A percentile compares a stretch with the other conserved stretches of the same genome.
phyloP scores from a whole-genome alignment of 768 basidiomycete species.

The Suillus subalutaceus region DNA sequence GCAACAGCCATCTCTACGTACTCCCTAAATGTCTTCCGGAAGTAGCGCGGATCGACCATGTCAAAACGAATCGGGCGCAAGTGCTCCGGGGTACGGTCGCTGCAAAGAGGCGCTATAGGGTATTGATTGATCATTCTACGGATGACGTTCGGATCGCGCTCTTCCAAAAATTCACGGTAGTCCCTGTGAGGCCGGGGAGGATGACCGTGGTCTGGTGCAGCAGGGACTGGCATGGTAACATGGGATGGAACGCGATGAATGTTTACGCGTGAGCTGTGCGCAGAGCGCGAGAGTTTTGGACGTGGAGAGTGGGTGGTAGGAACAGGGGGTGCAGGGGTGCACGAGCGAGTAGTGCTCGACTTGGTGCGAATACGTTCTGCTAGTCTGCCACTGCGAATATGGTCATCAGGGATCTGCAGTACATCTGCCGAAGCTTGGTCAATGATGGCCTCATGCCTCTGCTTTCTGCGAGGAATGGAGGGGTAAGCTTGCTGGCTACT shows the following conservation, averaged over 20 bases:
- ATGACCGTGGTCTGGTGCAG: not conserved
- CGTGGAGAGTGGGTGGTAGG: conserved; percentile 1
- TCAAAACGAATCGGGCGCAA: conserved; percentile 16
- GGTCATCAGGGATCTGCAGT: not conserved
- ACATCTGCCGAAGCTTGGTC: not conserved
- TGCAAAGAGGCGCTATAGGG: conserved; percentile 9
- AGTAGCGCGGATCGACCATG: conserved; percentile 7
- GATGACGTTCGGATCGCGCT: not conserved
- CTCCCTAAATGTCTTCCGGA: conserved; percentile 1
- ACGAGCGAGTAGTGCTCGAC: not conserved
- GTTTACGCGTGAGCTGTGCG: conserved; percentile 6
- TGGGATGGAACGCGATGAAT: conserved; percentile 5
- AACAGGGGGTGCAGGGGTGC: not conserved
- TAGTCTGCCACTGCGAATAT: conserved; percentile 7
- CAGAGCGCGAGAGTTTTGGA: conserved; percentile 6
- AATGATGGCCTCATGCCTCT: not conserved
- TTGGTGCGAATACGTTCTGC: conserved; percentile 10
- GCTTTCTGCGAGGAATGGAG: conserved; percentile 4
- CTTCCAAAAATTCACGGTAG: not conserved
- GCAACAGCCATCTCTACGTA: conserved; percentile 4
- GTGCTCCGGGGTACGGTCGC: conserved; percentile 7
- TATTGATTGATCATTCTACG: conserved; percentile 6
- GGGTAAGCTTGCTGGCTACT: conserved; percentile 4
- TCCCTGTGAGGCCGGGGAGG: not conserved
- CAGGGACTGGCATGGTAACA: not conserved